Base-by-base conservation (phyloP, 2,329 filamentous ascomycete species). In the Aureobasidium sp. region DNA sequence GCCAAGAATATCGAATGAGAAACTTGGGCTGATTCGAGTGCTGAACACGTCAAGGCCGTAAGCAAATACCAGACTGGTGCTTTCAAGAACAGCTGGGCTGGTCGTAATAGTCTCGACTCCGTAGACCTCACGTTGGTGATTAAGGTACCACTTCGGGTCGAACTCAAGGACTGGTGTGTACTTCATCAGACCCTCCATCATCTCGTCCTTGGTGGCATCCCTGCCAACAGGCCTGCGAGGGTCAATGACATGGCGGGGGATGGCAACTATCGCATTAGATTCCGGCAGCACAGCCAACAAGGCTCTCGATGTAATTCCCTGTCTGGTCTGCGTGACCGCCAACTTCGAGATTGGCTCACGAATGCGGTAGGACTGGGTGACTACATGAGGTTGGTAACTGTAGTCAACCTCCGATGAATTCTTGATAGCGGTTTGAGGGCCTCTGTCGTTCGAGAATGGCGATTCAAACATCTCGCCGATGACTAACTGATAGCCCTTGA, bases 401-500 rank as follows among this genome's bases (percentile, higher is more conserved):
- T 86, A 78, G 58, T 86, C 80, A 52, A 96, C 77, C n/a, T 87
- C 87, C 0, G 93, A 97, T 70, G 87, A 90, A 70, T 92, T 93
- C 34, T 51, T 41, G 1, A 84, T 77, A 26, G 86, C 82, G 56
- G 84, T 87, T 1, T 96, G 81, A 3, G 88, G 83, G 1, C 93
- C 94, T 62, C 94, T 88, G 74, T 96, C 89, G 72, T 99, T 94
- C 26, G 90, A 80, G 12, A 86, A 76, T 0, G 87, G 82, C 0
- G 92, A 96, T 74, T 97, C 94, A 76, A 92, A 97, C 39, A 99
- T 84, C 71, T 99, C 93, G 0, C 89, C 87, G 12, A 96, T 82
- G 23, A 92, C 83, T 8, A 97, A 81, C 69, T 96, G 90, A 74
- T 96, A 90, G 41, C 92, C 92, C 74, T 91, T 90, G 64, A 92